A percentile compares a stretch with the other conserved stretches of the same genome.
These are phyloP conservation scores for Apostasia shenzhenica DNA, from an alignment of 106 monocot genomes.

Conservation along the genomic window DNA sequence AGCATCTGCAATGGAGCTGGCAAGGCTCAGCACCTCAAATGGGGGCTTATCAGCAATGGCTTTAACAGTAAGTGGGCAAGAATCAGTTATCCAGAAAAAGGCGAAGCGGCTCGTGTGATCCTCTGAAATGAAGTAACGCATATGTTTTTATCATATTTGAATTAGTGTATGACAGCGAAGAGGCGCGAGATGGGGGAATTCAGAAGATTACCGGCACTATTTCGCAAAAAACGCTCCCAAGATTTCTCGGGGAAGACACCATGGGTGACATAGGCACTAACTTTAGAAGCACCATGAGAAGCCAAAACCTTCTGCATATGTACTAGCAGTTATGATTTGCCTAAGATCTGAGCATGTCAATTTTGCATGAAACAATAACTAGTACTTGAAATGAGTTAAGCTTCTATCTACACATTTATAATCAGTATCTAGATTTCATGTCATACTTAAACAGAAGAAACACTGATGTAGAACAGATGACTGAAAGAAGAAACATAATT, in stretches of 20 bases:
- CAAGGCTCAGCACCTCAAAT: slow-evolving; percentile 84
- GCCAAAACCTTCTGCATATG: slow-evolving; percentile 73
- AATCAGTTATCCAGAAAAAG: slow-evolving; percentile 90
- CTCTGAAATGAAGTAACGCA: slow-evolving; percentile 17
- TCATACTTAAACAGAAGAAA: too few relatives aligned
- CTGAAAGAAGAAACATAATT: too few relatives aligned
- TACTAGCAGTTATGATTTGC: background rate
- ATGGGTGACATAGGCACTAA: slow-evolving; percentile 95
- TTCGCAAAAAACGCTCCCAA: slow-evolving; percentile 48
- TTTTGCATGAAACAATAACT: too few relatives aligned
- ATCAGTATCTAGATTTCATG: too few relatives aligned
- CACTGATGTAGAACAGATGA: too few relatives aligned
- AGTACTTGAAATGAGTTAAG: too few relatives aligned
- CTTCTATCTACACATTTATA: too few relatives aligned
- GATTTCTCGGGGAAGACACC: slow-evolving; percentile 90
- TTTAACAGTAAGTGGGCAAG: slow-evolving; percentile 72
- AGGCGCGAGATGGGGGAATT: background rate
- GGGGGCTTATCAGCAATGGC: slow-evolving; percentile 52
- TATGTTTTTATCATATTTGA: background rate
- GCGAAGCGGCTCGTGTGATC: slow-evolving; percentile 31
- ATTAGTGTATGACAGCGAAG: background rate
- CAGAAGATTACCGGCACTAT: slow-evolving; percentile 13
- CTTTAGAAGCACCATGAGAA: slow-evolving; percentile 73
- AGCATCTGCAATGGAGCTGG: slow-evolving; percentile 72
- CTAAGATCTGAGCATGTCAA: background rate